A percentile compares a stretch with the other conserved stretches of the same genome.
Conservation (phyloP, 2,329 filamentous ascomycete species). For the Ambrosiella beaveri region DNA sequence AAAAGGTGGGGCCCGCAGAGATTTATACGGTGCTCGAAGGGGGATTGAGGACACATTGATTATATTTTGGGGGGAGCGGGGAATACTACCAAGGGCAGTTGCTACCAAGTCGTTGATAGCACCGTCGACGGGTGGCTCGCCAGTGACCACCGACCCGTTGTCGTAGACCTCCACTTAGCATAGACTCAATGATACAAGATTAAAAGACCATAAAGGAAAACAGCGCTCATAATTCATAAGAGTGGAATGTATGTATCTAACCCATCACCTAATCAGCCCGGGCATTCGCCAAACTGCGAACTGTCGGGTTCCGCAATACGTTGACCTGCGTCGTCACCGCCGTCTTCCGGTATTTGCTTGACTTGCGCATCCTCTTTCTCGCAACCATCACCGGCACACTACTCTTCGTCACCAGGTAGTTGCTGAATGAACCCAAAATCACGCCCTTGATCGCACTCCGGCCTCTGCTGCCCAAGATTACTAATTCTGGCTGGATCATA, state of each 20-base stretch:
- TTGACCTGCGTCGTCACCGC: constrained; percentile 59
- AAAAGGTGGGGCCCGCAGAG: no score
- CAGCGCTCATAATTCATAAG: no score
- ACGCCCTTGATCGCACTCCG: constrained; percentile 87
- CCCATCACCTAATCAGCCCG: constrained; percentile 49
- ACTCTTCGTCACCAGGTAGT: constrained; percentile 92
- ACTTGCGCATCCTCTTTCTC: constrained; percentile 72
- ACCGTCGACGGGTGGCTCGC: no score
- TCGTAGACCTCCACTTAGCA: no score
- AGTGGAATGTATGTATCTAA: background rate
- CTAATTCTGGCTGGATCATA: constrained; percentile 73
- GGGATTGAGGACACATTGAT: no score
- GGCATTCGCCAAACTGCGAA: constrained; percentile 49
- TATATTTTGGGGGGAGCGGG: no score
- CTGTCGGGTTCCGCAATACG: constrained; percentile 55
- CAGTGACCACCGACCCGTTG: no score
- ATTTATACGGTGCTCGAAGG: no score
- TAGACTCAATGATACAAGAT: no score
- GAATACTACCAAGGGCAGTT: no score
- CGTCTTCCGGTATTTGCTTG: constrained; percentile 57
- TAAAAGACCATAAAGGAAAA: no score
- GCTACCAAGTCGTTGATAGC: no score
- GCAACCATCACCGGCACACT: constrained; percentile 97
- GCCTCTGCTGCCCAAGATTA: constrained; percentile 81
- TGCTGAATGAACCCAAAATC: constrained; percentile 87